A percentile compares a stretch with the other conserved stretches of the same genome.
phyloP scores from a whole-genome alignment of 352 stramenopile species.

The Globisporangium uncinulatum region DNA sequence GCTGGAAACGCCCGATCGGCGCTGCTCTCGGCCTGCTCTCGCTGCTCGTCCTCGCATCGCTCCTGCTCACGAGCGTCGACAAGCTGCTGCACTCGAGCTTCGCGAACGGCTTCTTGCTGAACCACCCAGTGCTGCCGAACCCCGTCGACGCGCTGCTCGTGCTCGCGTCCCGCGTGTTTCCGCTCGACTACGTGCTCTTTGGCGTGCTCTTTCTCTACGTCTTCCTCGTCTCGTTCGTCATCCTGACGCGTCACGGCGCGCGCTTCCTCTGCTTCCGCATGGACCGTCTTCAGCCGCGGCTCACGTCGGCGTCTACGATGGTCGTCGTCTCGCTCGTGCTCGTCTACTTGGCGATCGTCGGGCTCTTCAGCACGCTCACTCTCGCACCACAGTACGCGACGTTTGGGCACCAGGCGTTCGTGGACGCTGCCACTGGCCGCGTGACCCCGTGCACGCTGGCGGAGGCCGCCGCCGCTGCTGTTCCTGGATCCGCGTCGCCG shows the following conservation, averaged over 20 bases:
- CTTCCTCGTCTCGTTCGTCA: constrained; percentile 68
- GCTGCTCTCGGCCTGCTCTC: constrained; percentile 54
- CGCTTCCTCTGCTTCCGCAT: constrained; percentile 78
- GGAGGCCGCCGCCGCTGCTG: constrained; percentile 45
- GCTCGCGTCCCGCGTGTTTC: constrained; percentile 66
- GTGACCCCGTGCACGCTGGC: constrained; percentile 61
- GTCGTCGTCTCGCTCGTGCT: constrained; percentile 70
- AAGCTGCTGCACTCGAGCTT: constrained; percentile 77
- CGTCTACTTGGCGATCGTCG: constrained; percentile 78
- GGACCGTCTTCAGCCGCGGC: constrained; percentile 56
- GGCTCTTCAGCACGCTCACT: constrained; percentile 76
- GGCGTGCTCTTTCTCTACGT: constrained; percentile 72
- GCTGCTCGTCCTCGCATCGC: constrained; percentile 61
- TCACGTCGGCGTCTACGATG: constrained; percentile 75
- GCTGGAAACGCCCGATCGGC: constrained; percentile 71
- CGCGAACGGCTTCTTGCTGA: constrained; percentile 59
- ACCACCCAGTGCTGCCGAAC: constrained; percentile 58
- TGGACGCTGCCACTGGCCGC: constrained; percentile 25
- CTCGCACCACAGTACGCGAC: constrained; percentile 81
- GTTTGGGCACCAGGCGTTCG: constrained; percentile 77
- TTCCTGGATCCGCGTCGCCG: constrained; percentile 1
- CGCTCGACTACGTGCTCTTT: constrained; percentile 83
- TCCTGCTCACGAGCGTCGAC: constrained; percentile 75
- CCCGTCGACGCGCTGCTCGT: constrained; percentile 72
- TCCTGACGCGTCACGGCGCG: constrained; percentile 71